Percentiles rank a stretch among this genome's conserved stretches.
These are phyloP conservation scores for Candida labiduridarum DNA, from an alignment of 1,139 yeast genomes.

Conservation along the genomic window DNA sequence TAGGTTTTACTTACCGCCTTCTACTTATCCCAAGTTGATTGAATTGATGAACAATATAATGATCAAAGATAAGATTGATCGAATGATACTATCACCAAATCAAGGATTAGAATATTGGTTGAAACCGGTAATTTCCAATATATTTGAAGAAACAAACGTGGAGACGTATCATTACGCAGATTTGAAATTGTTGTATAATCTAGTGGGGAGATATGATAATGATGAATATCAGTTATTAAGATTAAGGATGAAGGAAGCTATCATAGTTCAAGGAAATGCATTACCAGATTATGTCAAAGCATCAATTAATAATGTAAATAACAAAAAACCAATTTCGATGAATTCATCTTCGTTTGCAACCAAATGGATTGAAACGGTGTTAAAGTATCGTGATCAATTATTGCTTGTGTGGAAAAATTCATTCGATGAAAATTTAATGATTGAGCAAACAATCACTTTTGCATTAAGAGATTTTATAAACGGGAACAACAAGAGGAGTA, in stretches of 20 bases:
- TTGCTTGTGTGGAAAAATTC: slow-evolving; percentile 48
- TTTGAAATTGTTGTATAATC: slow-evolving; percentile 49
- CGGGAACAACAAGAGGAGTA: slow-evolving; percentile 18
- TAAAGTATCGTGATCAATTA: slow-evolving; percentile 57
- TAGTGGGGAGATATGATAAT: slow-evolving; percentile 56
- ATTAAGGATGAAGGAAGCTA: slow-evolving; percentile 48
- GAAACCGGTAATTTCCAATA: slow-evolving; percentile 28
- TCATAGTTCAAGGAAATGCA: slow-evolving; percentile 42
- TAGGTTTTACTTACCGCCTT: slow-evolving; percentile 54
- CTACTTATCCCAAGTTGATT: slow-evolving; percentile 55
- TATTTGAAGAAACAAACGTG: slow-evolving; percentile 19
- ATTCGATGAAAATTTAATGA: slow-evolving; percentile 49
- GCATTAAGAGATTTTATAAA: slow-evolving; percentile 70
- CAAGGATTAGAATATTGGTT: slow-evolving; percentile 66
- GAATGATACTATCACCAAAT: slow-evolving; percentile 43
- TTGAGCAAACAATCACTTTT: slow-evolving; percentile 59
- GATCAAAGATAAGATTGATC: slow-evolving; percentile 59
- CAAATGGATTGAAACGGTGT: slow-evolving; percentile 67
- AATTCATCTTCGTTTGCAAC: slow-evolving; percentile 56
- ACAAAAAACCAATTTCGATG: slow-evolving; percentile 12
- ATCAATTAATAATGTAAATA: slow-evolving; percentile 16
- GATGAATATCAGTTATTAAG: slow-evolving; percentile 52
- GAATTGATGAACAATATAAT: slow-evolving; percentile 64
- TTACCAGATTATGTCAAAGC: slow-evolving; percentile 33
- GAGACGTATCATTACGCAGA: slow-evolving; percentile 21